Percentiles rank a stretch among this genome's conserved stretches.
Conservation (phyloP, 2,329 filamentous ascomycete species). For the Thielaviopsis musarum region DNA sequence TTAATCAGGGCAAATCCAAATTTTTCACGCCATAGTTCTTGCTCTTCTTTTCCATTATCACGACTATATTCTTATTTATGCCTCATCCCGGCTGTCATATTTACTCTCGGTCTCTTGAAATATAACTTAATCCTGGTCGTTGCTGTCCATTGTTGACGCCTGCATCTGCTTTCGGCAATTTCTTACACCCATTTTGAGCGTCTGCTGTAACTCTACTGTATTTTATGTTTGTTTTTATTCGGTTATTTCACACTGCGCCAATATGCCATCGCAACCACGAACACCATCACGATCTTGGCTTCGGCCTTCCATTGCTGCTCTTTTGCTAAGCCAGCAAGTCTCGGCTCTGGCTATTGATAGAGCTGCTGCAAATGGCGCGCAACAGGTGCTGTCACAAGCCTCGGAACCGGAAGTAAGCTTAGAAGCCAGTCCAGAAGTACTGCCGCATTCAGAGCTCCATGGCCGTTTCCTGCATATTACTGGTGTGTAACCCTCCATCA, state of each 20-base stretch:
- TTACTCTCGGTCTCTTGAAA: too few species aligned
- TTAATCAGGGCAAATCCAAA: not conserved
- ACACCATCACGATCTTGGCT: slow-evolving; percentile 3
- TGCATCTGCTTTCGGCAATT: not conserved
- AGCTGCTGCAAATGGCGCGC: not conserved
- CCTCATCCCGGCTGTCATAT: too few species aligned
- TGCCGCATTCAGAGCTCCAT: slow-evolving; percentile 25
- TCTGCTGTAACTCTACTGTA: not conserved
- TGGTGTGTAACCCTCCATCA: slow-evolving; percentile 33
- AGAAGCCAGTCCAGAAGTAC: not conserved
- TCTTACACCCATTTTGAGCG: not conserved
- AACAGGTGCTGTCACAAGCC: not conserved
- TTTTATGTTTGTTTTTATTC: not conserved
- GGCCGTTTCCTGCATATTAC: slow-evolving; percentile 80
- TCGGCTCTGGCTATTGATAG: slow-evolving; percentile 1
- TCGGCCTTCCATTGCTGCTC: not conserved
- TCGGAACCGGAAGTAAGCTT: not conserved
- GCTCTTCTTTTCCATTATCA: not conserved
- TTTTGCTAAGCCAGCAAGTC: slow-evolving; percentile 7
- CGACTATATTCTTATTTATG: too few species aligned
- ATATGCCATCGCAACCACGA: not conserved
- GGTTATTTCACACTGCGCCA: not conserved
- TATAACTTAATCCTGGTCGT: not conserved
- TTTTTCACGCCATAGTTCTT: not conserved
- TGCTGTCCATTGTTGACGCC: not conserved